Base-by-base conservation (phyloP, 2,329 filamentous ascomycete genomes). In the Cladophialophora bantiana region DNA sequence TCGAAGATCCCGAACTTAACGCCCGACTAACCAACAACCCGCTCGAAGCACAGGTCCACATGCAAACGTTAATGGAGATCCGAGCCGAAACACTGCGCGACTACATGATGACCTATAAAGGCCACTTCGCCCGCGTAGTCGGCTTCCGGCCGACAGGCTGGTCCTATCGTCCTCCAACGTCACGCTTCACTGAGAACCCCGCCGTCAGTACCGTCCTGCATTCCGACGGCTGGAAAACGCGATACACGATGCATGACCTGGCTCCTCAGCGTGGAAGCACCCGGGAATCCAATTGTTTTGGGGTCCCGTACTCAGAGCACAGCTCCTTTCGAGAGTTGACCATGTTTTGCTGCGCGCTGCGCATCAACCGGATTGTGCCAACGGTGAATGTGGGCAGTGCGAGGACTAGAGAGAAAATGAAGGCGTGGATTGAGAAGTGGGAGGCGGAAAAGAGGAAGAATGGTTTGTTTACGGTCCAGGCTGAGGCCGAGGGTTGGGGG, bases 11-110 rank as follows among this genome's bases (percentile, higher is more conserved):
- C 0, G 94, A 97, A 75, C 85, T 99, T 4, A 83, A 89, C 32
- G 84, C 86, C 0, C 85, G 93, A 3, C 85, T 99, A 74, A 99
- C 95, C 0, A 84, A 85, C 7, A 83, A 97, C 75, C 93, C 95
- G 0, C 81, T 86, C 26, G 91, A 92, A 73, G 95, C 95, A 0
- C 94, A 98, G 78, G 93, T 99, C 0, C 95, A 99, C 79, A 97
- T 99, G 94, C 96, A 97, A 73, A 93, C 91, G 74, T 84, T 99
- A 9, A 95, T 95, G 84, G 94, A 98, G 78, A 93, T 99, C 71
- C 89, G 93, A 32, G 89, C 93, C 38, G 94, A 97, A 72, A 97
- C 94, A 0, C 71, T 99, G 0, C 89, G 92, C 70, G 94, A 97
- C 68, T 99, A 99, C 74, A 86, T 98, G 5, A 87, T 90, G 73